Conservation (phyloP, 106 monocot species). For the Allium sativum region DNA sequence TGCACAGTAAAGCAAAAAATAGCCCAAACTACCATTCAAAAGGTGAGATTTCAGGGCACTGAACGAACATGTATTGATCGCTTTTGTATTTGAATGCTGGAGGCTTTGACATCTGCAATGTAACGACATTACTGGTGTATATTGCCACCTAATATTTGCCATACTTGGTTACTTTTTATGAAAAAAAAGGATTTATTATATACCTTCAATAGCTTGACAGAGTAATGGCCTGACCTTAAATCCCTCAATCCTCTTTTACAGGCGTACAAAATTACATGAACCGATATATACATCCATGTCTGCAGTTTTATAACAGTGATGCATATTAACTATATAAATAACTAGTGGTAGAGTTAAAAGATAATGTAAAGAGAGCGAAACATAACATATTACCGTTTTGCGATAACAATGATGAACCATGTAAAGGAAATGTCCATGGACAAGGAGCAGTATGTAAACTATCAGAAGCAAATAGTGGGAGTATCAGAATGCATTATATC, state of each 20-base stretch:
- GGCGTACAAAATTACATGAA: conserved; percentile 59
- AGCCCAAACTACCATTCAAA: no score
- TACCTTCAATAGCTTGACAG: conserved; percentile 75
- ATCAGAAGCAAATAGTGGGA: conserved; percentile 75
- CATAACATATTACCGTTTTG: conserved; percentile 47
- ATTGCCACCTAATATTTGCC: no score
- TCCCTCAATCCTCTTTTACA: conserved; percentile 65
- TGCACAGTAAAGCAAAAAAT: no score
- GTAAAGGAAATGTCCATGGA: conserved; percentile 67
- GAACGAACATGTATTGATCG: conserved; percentile 88
- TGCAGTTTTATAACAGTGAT: conserved; percentile 18
- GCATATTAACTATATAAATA: neutral
- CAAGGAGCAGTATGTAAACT: conserved; percentile 59
- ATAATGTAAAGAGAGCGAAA: no score
- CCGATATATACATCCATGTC: conserved; percentile 93
- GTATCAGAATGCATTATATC: conserved; percentile 96
- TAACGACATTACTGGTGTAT: no score
- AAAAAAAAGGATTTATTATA: no score
- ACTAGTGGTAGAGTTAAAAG: neutral
- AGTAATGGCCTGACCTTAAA: conserved; percentile 60
- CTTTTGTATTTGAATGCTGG: no score
- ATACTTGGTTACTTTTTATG: no score
- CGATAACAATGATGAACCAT: conserved; percentile 40
- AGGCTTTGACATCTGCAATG: no score
- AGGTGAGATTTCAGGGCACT: no score